Conservation (phyloP, 805 yeast genomes). For the Hanseniaspora hatyaiensis region DNA sequence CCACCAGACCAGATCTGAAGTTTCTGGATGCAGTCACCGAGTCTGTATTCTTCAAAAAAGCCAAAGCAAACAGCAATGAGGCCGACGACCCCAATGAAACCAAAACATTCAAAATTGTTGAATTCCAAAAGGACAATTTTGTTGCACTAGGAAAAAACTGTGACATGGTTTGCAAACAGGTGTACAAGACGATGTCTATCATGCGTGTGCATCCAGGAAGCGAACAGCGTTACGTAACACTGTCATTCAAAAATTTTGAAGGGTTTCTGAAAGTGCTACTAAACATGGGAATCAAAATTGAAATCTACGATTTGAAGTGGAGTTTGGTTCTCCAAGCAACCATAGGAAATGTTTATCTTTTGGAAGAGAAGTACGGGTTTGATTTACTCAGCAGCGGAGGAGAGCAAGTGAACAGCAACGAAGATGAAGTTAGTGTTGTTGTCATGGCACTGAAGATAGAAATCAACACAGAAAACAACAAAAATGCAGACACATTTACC, state of each 20-base stretch:
- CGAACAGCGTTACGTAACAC: constrained; percentile 43
- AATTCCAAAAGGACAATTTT: constrained; percentile 6
- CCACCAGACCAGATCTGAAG: constrained; percentile 44
- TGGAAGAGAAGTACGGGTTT: constrained; percentile 2
- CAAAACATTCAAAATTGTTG: not conserved
- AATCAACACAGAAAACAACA: constrained; percentile 16
- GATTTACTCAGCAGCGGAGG: not conserved
- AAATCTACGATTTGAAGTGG: constrained; percentile 65
- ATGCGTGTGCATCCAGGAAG: constrained; percentile 42
- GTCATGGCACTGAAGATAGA: constrained; percentile 26
- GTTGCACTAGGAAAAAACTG: not conserved
- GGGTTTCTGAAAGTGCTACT: constrained; percentile 55
- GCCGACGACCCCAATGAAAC: not conserved
- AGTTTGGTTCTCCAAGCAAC: constrained; percentile 26
- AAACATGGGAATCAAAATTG: constrained; percentile 64
- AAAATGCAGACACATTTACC: constrained; percentile 30
- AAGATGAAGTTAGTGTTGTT: constrained; percentile 32
- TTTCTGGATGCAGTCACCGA: constrained; percentile 44
- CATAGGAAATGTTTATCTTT: constrained; percentile 1
- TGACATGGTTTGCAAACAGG: constrained; percentile 26
- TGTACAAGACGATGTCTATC: constrained; percentile 75
- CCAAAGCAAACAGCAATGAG: constrained; percentile 23
- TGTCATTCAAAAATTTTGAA: constrained; percentile 63
- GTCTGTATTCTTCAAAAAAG: constrained; percentile 36
- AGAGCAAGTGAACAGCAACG: constrained; percentile 28